Evolutionary conservation across 2,329 filamentous ascomycete species (phyloP).

Genomic region (Diaporthe vexans): DNA sequence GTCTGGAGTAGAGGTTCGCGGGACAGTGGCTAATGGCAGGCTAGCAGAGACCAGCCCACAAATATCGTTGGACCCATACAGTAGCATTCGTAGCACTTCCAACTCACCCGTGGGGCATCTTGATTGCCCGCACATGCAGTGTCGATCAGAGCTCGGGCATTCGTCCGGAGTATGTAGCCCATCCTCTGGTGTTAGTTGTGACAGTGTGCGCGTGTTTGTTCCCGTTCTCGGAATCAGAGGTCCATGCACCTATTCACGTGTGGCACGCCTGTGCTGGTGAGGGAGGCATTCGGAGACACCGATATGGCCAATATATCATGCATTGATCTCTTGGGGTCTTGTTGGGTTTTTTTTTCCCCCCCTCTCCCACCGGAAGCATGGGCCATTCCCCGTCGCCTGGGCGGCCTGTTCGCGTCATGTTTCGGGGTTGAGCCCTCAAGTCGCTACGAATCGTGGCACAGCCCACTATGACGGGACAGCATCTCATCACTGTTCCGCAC

Average conservation of each 20-base stretch:
- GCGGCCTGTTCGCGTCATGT: not conserved
- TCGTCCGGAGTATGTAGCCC: not conserved
- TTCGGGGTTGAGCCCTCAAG: not conserved
- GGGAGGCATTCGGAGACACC: not conserved
- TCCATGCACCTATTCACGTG: not conserved
- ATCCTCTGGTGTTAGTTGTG: not conserved
- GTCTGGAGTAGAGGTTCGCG: constrained; percentile 2
- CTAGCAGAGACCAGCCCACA: constrained; percentile 23
- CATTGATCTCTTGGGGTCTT: constrained; percentile 6
- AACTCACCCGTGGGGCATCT: constrained; percentile 33
- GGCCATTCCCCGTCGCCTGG: not conserved
- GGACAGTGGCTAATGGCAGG: constrained; percentile 5
- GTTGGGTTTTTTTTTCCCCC: too few species aligned
- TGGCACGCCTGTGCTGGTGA: not conserved
- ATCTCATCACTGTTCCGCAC: constrained; percentile 19
- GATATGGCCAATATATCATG: not conserved
- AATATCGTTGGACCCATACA: constrained; percentile 22
- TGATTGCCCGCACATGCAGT: constrained; percentile 33
- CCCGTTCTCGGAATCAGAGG: not conserved
- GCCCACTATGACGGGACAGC: constrained; percentile 16
- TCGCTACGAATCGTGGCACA: constrained; percentile 18
- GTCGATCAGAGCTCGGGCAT: constrained; percentile 28
- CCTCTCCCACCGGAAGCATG: not conserved
- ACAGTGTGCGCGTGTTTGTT: too few species aligned
- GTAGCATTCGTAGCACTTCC: constrained; percentile 29